Conservation (phyloP, 2,329 filamentous ascomycete species). For the Monosporascus ibericus region DNA sequence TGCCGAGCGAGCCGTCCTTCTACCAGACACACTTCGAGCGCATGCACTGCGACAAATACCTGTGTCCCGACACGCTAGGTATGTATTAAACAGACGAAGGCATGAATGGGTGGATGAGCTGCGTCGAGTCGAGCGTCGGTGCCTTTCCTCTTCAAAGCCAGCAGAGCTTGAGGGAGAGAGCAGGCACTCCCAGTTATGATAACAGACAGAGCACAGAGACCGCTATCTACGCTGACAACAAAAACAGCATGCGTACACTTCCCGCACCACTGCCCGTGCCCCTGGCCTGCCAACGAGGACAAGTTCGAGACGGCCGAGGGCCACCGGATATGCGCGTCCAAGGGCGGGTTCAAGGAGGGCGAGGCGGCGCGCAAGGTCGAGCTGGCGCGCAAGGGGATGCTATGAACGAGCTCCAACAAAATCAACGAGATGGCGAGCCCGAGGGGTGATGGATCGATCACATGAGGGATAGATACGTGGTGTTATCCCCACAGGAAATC, state of each 20-base stretch:
- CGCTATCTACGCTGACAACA: no score
- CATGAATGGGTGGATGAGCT: no score
- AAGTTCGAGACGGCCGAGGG: conserved; percentile 72
- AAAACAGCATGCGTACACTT: conserved; percentile 77
- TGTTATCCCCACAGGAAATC: no score
- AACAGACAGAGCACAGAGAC: no score
- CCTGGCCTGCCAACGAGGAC: conserved; percentile 69
- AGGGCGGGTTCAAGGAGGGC: conserved; percentile 65
- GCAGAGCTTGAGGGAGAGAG: no score
- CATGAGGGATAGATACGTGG: no score
- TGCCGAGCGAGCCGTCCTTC: conserved; percentile 73
- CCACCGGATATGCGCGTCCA: conserved; percentile 66
- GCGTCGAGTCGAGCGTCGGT: no score
- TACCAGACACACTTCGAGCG: conserved; percentile 45
- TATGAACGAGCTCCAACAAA: conserved; percentile 36
- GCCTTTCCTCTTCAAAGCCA: no score
- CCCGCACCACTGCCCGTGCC: conserved; percentile 93
- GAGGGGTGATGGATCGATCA: not conserved
- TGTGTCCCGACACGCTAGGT: conserved; percentile 84
- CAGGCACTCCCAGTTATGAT: no score
- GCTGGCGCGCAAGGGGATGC: conserved; percentile 69
- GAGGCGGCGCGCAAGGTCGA: conserved; percentile 73
- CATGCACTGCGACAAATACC: conserved; percentile 88
- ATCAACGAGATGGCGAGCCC: no score
- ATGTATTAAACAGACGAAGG: not conserved